A percentile compares a stretch with the other conserved stretches of the same genome.
phyloP scores from a whole-genome alignment of 2,329 filamentous ascomycete genomes.

The Venturia pyrina region DNA sequence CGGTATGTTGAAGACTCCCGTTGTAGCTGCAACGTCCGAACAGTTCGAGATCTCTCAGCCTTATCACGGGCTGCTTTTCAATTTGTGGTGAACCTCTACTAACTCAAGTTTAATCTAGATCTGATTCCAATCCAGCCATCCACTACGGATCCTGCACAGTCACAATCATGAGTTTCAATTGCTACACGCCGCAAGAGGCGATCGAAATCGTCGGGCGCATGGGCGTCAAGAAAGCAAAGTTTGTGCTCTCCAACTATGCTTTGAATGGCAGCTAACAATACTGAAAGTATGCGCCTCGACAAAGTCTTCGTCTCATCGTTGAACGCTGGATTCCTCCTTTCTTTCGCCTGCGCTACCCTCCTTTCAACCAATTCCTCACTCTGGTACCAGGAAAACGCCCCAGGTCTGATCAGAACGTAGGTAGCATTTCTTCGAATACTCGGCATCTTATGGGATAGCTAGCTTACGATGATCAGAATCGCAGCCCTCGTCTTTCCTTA shows the following conservation, averaged over 20 bases:
- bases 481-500: conserved; percentile 39
- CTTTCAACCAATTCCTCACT: conserved; percentile 20
- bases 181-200: conserved; percentile 39
- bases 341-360: conserved; percentile 34
- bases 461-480: conserved; percentile 33
- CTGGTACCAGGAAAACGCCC: conserved; percentile 25
- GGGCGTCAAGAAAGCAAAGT: conserved; percentile 38
- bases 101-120: not conserved
- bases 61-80: not conserved
- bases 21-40: not conserved
- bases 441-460: not conserved
- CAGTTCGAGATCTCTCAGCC: not conserved
- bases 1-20: not conserved
- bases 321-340: conserved; percentile 41
- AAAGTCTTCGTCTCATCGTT: conserved; percentile 44
- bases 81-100: not conserved
- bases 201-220: conserved; percentile 40
- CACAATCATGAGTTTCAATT: conserved; percentile 18
- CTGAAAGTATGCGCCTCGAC: conserved; percentile 37
- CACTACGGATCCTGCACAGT: not conserved
- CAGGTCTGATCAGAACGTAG: not conserved
- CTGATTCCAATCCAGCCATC: not conserved
- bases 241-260: not conserved
- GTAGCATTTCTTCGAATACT: conserved; percentile 12
- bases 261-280: not conserved